Percentiles rank a stretch among this genome's conserved stretches.
phyloP scores from a whole-genome alignment of 2,329 filamentous ascomycete genomes.

The Cryphonectria carpinicola region DNA sequence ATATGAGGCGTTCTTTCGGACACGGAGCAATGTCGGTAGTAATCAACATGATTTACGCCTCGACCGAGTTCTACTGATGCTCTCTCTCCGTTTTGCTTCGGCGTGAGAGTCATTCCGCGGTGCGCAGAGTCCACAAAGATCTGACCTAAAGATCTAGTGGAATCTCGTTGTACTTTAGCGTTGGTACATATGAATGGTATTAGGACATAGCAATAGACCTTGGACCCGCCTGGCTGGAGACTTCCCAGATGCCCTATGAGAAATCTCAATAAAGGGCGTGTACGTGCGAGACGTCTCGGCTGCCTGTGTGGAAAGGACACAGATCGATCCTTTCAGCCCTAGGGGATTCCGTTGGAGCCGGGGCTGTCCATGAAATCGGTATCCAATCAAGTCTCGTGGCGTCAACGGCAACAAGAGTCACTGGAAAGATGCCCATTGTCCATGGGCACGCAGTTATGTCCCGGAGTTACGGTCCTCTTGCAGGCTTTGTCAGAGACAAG shows the following conservation, averaged over 20 bases:
- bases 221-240: not conserved
- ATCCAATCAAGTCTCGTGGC: conserved; percentile 1
- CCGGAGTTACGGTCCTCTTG: conserved; percentile 12
- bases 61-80: not conserved
- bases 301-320: not conserved
- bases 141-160: not conserved
- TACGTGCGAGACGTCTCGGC: not conserved
- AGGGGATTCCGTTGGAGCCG: not conserved
- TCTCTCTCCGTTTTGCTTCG: conserved; percentile 12
- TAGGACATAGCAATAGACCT: not conserved
- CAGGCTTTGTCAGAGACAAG: conserved; percentile 16
- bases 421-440: not conserved
- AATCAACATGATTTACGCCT: not conserved
- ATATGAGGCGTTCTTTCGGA: conserved; percentile 8
- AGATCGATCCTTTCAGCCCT: conserved; percentile 10
- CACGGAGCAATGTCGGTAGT: not conserved
- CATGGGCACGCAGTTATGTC: conserved; percentile 13
- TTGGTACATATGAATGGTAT: not conserved
- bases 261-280: not conserved
- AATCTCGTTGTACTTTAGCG: not conserved
- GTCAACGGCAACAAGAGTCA: not conserved
- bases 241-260: conserved; percentile 2
- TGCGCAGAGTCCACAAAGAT: not conserved
- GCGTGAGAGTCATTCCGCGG: conserved; percentile 19
- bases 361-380: conserved; percentile 2